Evolutionary conservation across 306 rosid species (phyloP).

Genomic region (Glycyrrhiza uralensis): DNA sequence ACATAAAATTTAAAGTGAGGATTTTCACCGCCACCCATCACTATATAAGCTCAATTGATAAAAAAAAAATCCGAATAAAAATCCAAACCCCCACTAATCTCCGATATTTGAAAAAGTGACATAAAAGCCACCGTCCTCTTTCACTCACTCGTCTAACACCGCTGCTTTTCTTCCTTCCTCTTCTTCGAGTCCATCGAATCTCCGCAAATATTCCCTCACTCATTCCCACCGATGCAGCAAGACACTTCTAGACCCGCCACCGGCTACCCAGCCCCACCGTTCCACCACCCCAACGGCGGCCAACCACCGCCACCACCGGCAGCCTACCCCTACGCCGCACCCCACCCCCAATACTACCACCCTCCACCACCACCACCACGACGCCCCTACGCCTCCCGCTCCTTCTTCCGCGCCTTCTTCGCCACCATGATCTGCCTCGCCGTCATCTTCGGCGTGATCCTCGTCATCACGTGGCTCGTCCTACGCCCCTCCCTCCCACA

Average conservation of each 20-base stretch:
- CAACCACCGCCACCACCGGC: slow-evolving; percentile 18
- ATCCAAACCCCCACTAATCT: background rate
- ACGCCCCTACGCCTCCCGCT: slow-evolving; percentile 15
- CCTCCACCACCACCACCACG: slow-evolving; percentile 18
- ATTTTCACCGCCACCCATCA: too few relatives aligned
- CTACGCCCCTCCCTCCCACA: slow-evolving; percentile 77
- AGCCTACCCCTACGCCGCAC: slow-evolving; percentile 52
- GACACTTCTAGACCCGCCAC: slow-evolving; percentile 73
- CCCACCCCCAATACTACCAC: slow-evolving; percentile 38
- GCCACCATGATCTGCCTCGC: slow-evolving; percentile 54
- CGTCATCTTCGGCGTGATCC: slow-evolving; percentile 43
- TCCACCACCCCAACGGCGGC: slow-evolving; percentile 24
- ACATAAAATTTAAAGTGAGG: too few relatives aligned
- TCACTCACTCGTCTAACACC: background rate
- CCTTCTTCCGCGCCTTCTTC: slow-evolving; percentile 61
- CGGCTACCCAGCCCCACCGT: slow-evolving; percentile 62
- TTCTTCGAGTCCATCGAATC: background rate
- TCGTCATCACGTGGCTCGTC: slow-evolving; percentile 71
- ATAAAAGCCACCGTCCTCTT: background rate
- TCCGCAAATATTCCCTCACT: background rate
- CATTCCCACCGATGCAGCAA: slow-evolving; percentile 17
- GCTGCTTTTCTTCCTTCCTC: background rate
- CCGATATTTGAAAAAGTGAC: background rate
- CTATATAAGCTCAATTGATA: too few relatives aligned
- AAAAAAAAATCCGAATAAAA: background rate